Base-by-base conservation (phyloP, 1,139 yeast species). In the Candida gigantensis region DNA sequence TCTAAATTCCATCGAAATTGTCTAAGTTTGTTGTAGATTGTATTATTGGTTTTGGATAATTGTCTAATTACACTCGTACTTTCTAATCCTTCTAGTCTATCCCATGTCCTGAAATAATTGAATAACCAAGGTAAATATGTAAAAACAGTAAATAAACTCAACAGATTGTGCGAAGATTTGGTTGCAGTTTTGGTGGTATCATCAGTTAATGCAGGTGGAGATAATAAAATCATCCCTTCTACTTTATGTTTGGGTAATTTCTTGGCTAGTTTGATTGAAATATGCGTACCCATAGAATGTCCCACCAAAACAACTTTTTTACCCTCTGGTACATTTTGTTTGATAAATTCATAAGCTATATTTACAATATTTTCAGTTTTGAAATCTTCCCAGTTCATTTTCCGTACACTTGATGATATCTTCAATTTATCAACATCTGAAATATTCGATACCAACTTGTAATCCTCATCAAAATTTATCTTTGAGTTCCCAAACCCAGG, bases 1-100 rank as follows among this genome's bases (percentile, higher is more conserved):
- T 83, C 88, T 46, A 84, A 52, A 52, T 85, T 84, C 84, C 88
- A 81, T 34, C 89, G 60, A 32, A 84, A 66, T 54, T 84, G 94
- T 24, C 79, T 65, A 30, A 73, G 55, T 37, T 78, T 71, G 28
- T 74, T 68, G 48, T 74, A 74, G 31, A 60, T 56, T 5, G 65
- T 52, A 6, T 56, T 45, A 9, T 50, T 46, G 18, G 50, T 53
- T 5, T 53, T 51, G 5, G 72, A 55, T 14, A 83, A 66, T 62
- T 80, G 79, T 18, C 86, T 62, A 23, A 47, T 46, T 3, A 81
- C 84, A 40, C 87, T 79, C 3, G 60, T 51, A 34, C 89, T 81
- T 25, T 69, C 54, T 13, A 82, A 57, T 1, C 90, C 94, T 15
- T 79, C 83, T 21, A 67, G 49, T 33, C 90, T 67, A 55, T 84